phyloP scores from a whole-genome alignment of 352 stramenopile genomes.

The Pythium diclinum region DNA sequence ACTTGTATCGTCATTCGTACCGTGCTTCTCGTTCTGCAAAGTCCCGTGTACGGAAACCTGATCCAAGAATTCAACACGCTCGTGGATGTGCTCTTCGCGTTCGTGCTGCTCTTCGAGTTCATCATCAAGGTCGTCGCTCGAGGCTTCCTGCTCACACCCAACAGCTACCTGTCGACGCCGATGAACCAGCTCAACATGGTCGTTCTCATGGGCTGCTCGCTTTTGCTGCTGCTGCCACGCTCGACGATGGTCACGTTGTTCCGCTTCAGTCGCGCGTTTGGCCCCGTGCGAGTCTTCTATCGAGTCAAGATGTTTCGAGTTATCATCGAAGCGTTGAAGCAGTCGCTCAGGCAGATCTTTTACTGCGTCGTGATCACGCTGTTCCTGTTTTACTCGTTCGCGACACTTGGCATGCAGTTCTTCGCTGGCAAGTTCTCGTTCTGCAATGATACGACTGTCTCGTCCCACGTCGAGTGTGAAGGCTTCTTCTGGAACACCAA shows the following conservation, averaged over 20 bases:
- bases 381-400: conserved; percentile 84
- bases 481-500: conserved; percentile 63
- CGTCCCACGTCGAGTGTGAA: conserved; percentile 44
- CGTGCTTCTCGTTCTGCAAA: conserved; percentile 68
- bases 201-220: conserved; percentile 68
- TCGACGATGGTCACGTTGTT: conserved; percentile 78
- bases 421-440: conserved; percentile 78
- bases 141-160: conserved; percentile 73
- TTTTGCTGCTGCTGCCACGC: conserved; percentile 67
- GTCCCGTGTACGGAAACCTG: conserved; percentile 67
- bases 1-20: conserved; percentile 75
- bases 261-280: conserved; percentile 69
- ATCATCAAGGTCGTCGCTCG: conserved; percentile 77
- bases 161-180: conserved; percentile 76
- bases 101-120: conserved; percentile 81
- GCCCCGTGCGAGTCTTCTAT: conserved; percentile 83
- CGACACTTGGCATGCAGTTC: conserved; percentile 83
- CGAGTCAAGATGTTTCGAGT: conserved; percentile 82
- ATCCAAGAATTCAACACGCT: conserved; percentile 82
- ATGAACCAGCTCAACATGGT: conserved; percentile 88
- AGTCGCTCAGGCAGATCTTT: conserved; percentile 73
- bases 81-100: conserved; percentile 67
- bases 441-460: conserved; percentile 69
- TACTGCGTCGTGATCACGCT: conserved; percentile 77
- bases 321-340: conserved; percentile 77